Evolutionary conservation across 345 rosid species (phyloP), one percentile per base, ranked within the genome.

Genomic region (Arabis hirsuta): DNA sequence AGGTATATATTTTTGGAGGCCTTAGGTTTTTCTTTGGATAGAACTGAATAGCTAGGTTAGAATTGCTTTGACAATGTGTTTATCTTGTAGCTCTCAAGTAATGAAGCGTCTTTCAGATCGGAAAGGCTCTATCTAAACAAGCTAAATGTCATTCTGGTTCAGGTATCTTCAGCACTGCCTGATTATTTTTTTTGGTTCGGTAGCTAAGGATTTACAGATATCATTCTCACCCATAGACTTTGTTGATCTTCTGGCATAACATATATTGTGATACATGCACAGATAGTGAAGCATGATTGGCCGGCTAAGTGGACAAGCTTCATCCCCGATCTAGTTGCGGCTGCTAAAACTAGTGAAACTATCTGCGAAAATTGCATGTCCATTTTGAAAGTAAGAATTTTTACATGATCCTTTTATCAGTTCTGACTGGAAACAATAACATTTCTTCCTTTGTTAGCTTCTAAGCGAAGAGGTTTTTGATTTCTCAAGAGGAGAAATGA

Each of bases 221-320:
- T 77, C 34, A 10, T 12, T 71, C 27, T 26, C 38, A 36, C 57
- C 14, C 7, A 4, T 43, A 14, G 45, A 14, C 29, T 12, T 43
- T 45, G 51, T 39, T 32, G 2, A 34, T 68, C 11, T 27, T 53
- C 56, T 48, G 14, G 42, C 54, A 46, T 72, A 78, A 59, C 73
- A 42, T 59, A 50, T 51, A 19, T 53, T 50, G 6, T 66, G 65
- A 36, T 57, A 19, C 62, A 60, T 69, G 27, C 42, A n/a, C 86
- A 96, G 99, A 96, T 96, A 66, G 81, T 96, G 78, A 96, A 96
- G 82, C 99, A 96, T 79, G 99, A 96, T 70, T 96, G 99, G 99
- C 99, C 98, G 45, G 84, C 88, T 60, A 88, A 97, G 76, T 96
- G 99, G 99, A 82, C 80, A 72, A 92, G 99, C 82, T 96, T 92